phyloP scores from a whole-genome alignment of 2,329 filamentous ascomycete genomes.

The Diaporthe vexans region DNA sequence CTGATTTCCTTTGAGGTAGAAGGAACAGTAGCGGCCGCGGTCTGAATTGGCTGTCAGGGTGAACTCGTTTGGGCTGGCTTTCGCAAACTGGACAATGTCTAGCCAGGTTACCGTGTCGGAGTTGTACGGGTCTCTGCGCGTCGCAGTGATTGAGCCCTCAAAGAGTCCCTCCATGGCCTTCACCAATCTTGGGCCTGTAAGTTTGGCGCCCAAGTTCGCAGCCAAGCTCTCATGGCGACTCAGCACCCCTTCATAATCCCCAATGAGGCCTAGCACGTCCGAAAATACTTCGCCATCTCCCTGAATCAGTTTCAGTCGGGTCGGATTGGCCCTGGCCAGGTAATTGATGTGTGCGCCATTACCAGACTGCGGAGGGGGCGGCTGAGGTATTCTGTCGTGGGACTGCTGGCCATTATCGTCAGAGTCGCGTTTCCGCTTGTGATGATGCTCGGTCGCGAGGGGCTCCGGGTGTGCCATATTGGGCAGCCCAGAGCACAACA shows the following conservation, averaged over 20 bases:
- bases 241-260: conserved; percentile 85
- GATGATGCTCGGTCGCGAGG: conserved; percentile 49
- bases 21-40: conserved; percentile 81
- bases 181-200: conserved; percentile 84
- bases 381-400: conserved; percentile 59
- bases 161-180: conserved; percentile 90
- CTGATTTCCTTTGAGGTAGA: conserved; percentile 83
- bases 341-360: conserved; percentile 66
- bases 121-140: conserved; percentile 69
- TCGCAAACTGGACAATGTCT: conserved; percentile 87
- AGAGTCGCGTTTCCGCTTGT: conserved; percentile 64
- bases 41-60: conserved; percentile 77
- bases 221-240: conserved; percentile 90
- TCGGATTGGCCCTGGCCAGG: conserved; percentile 59
- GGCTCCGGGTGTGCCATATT: conserved; percentile 56
- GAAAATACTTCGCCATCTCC: conserved; percentile 77
- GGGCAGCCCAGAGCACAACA: conserved; percentile 42
- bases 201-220: conserved; percentile 85
- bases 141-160: conserved; percentile 78
- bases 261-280: conserved; percentile 79
- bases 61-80: conserved; percentile 84
- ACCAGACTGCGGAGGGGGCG: conserved; percentile 59
- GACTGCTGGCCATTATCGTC: conserved; percentile 58
- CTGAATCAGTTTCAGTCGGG: conserved; percentile 65
- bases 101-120: conserved; percentile 78